Evolutionary conservation across 176 grass and related monocot genomes (phyloP).

Genomic region (Carex littledalei): DNA sequence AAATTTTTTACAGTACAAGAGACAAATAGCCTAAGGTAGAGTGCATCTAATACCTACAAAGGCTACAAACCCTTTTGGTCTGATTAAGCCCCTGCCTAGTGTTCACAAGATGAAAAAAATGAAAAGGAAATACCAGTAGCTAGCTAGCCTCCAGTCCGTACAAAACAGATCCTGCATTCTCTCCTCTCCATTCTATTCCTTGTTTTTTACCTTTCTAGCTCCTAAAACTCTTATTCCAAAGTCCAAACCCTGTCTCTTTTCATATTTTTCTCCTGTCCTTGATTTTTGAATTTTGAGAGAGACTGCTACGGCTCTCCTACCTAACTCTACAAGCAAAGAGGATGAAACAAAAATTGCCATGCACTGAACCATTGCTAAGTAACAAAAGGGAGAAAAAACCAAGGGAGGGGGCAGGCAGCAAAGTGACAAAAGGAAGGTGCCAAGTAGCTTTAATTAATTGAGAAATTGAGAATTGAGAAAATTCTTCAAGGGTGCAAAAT

Average conservation of each 20-base stretch:
- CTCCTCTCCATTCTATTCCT: neutral
- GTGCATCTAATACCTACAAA: neutral
- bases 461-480: neutral
- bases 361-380: neutral
- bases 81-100: neutral
- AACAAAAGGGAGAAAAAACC: neutral
- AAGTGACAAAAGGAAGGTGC: conserved; percentile 12
- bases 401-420: neutral
- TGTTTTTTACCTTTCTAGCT: neutral
- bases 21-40: neutral
- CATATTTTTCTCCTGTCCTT: neutral
- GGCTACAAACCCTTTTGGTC: neutral
- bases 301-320: neutral
- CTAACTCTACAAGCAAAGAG: neutral
- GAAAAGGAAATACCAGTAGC: neutral
- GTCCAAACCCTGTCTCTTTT: neutral
- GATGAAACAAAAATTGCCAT: neutral
- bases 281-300: neutral
- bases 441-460: neutral
- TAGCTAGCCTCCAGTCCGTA: neutral
- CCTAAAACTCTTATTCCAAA: neutral
- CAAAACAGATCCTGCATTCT: neutral
- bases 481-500: neutral
- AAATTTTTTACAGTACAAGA: too few species aligned
- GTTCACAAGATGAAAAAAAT: conserved; percentile 4